Evolutionary conservation across 495 filamentous ascomycete species (phyloP).

Genomic region (Podospora bellae-mahoneyi): DNA sequence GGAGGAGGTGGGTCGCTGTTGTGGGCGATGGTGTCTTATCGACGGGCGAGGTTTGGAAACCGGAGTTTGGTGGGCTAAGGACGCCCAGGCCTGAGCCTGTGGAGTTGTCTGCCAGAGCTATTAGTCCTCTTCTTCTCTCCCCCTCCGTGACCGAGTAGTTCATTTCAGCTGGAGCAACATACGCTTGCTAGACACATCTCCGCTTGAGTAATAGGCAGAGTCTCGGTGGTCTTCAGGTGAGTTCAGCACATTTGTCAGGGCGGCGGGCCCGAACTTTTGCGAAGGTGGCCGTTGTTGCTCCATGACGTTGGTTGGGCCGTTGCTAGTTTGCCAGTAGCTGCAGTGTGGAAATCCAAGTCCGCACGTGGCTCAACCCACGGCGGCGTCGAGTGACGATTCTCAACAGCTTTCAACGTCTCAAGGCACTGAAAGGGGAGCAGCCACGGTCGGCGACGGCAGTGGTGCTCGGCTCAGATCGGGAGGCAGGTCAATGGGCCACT

Average conservation of each 20-base stretch:
- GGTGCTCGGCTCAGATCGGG: background rate
- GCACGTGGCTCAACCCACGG: slow-evolving; percentile 4
- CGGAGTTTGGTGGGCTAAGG: slow-evolving; percentile 34
- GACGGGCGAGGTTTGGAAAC: slow-evolving; percentile 42
- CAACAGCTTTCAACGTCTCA: background rate
- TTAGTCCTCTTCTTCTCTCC: background rate
- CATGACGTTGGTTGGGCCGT: slow-evolving; percentile 20
- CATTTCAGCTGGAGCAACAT: slow-evolving; percentile 22
- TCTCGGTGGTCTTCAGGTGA: slow-evolving; percentile 50
- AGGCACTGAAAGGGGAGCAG: background rate
- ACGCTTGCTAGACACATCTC: slow-evolving; percentile 57
- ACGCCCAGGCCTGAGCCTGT: slow-evolving; percentile 47
- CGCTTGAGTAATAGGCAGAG: slow-evolving; percentile 53
- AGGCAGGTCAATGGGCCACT: background rate
- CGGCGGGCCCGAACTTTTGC: slow-evolving; percentile 47
- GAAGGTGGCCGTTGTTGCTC: slow-evolving; percentile 39
- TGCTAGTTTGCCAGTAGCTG: slow-evolving; percentile 6
- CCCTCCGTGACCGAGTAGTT: background rate
- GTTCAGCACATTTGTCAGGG: slow-evolving; percentile 49
- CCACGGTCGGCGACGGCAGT: slow-evolving; percentile 6
- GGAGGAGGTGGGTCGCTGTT: slow-evolving; percentile 38
- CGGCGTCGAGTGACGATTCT: background rate
- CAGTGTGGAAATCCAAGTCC: slow-evolving; percentile 9
- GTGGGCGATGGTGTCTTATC: slow-evolving; percentile 56
- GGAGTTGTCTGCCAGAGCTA: slow-evolving; percentile 43